Conservation (phyloP, 768 basidiomycete species). For the Coprinopsis strossmayeri region DNA sequence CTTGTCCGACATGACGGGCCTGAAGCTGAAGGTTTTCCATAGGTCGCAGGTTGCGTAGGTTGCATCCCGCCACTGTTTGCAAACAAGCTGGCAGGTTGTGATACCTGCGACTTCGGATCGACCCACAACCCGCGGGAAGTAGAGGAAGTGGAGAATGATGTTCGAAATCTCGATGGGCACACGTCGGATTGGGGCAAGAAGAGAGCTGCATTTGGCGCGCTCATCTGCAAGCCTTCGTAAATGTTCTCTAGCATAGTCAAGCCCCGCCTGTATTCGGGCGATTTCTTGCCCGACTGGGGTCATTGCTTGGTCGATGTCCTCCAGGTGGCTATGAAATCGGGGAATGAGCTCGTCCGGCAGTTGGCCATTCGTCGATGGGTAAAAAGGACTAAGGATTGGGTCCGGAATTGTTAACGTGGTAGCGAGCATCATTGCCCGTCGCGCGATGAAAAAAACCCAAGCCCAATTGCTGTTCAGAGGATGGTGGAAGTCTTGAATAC, state of each 20-base stretch:
- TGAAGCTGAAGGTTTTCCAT: too few species aligned
- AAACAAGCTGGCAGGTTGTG: too few species aligned
- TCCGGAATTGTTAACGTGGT: too few species aligned
- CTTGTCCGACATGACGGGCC: too few species aligned
- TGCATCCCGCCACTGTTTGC: too few species aligned
- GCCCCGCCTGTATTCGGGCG: not conserved
- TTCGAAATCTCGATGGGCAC: not conserved
- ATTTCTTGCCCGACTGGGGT: not conserved
- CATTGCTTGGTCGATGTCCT: not conserved
- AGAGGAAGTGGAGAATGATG: not conserved
- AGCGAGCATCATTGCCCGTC: too few species aligned
- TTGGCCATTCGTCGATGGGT: not conserved
- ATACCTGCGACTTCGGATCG: too few species aligned
- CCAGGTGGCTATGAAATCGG: not conserved
- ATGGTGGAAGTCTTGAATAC: too few species aligned
- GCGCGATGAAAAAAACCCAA: not conserved
- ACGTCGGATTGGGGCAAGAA: not conserved
- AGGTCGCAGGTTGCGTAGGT: too few species aligned
- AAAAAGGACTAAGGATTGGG: slow-evolving; percentile 14
- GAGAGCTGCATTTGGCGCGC: not conserved
- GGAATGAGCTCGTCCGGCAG: not conserved
- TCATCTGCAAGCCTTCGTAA: not conserved
- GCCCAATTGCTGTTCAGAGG: not conserved
- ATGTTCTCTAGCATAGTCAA: not conserved
- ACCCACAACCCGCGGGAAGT: too few species aligned